A percentile compares a stretch with the other conserved stretches of the same genome.
Evolutionary conservation across 352 stramenopile species (phyloP).

Genomic region (Hyaloperonospora brassicae): DNA sequence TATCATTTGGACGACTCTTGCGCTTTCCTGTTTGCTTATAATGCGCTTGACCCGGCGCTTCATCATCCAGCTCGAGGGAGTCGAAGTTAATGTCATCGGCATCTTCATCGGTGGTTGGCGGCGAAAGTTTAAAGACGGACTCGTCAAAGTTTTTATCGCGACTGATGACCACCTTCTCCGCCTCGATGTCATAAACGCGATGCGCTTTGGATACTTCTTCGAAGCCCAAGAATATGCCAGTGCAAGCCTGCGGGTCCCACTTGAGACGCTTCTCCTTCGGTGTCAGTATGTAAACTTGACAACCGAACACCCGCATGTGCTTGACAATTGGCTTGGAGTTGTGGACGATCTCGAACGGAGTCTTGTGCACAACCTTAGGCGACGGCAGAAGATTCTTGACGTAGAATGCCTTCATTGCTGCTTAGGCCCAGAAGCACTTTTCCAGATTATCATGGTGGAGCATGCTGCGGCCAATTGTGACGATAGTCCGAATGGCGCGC

Average conservation of each 20-base stretch:
- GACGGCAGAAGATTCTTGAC: constrained; percentile 1
- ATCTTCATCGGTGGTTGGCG: neutral
- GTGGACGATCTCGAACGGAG: neutral
- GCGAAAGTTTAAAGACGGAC: neutral
- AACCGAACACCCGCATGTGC: neutral
- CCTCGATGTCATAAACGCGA: no score
- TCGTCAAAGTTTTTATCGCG: neutral
- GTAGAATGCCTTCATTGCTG: neutral
- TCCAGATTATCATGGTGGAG: neutral
- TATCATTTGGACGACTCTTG: neutral
- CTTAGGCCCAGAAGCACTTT: neutral
- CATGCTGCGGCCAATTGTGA: neutral
- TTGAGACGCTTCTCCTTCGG: neutral
- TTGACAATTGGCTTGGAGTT: neutral
- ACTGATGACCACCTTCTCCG: neutral
- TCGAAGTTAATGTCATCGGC: neutral
- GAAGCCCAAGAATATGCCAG: no score
- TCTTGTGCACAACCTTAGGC: neutral
- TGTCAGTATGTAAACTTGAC: neutral
- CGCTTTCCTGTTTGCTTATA: neutral
- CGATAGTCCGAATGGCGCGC: neutral
- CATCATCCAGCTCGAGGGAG: neutral
- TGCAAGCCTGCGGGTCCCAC: no score
- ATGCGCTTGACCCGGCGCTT: neutral
- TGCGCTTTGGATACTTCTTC: no score